Conservation (phyloP, 352 stramenopile genomes). For the Pythium apleroticum region DNA sequence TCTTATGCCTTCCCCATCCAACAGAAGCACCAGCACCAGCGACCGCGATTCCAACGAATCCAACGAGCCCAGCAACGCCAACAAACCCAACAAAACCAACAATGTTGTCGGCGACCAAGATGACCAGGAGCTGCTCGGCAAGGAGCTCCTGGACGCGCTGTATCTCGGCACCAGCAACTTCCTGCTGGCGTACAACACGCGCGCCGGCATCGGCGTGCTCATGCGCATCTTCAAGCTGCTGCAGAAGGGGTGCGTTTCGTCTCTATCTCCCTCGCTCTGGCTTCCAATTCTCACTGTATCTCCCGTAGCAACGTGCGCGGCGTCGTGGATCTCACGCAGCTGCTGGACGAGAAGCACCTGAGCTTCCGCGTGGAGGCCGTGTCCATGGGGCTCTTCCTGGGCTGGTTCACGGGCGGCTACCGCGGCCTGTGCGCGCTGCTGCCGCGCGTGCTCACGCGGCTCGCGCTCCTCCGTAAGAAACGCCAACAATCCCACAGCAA, state of each 20-base stretch:
- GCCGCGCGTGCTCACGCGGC: slow-evolving; percentile 40
- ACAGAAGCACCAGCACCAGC: slow-evolving; percentile 6
- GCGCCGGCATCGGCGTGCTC: slow-evolving; percentile 71
- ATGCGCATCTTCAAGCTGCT: slow-evolving; percentile 71
- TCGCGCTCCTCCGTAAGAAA: slow-evolving; percentile 10
- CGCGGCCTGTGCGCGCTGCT: slow-evolving; percentile 55
- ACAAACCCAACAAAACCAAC: background rate
- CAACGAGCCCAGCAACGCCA: slow-evolving; percentile 2
- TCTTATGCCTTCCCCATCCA: slow-evolving; percentile 8
- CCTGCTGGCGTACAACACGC: slow-evolving; percentile 85
- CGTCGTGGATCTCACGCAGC: slow-evolving; percentile 48
- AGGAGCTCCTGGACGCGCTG: slow-evolving; percentile 69
- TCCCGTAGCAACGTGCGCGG: slow-evolving; percentile 45
- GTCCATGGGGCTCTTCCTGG: slow-evolving; percentile 83
- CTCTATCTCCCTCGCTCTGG: background rate
- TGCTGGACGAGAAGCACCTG: slow-evolving; percentile 78
- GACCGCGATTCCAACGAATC: slow-evolving; percentile 5
- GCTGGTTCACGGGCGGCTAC: slow-evolving; percentile 84
- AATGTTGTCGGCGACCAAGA: background rate
- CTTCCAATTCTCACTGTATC: background rate
- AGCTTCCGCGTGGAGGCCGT: slow-evolving; percentile 83
- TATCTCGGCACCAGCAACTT: slow-evolving; percentile 83
- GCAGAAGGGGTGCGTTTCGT: slow-evolving; percentile 41
- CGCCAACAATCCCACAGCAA: background rate
- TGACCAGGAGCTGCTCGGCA: slow-evolving; percentile 31